These are phyloP conservation scores for Blastomyces percursus DNA, from an alignment of 2,329 filamentous ascomycete species.

Conservation along the genomic window DNA sequence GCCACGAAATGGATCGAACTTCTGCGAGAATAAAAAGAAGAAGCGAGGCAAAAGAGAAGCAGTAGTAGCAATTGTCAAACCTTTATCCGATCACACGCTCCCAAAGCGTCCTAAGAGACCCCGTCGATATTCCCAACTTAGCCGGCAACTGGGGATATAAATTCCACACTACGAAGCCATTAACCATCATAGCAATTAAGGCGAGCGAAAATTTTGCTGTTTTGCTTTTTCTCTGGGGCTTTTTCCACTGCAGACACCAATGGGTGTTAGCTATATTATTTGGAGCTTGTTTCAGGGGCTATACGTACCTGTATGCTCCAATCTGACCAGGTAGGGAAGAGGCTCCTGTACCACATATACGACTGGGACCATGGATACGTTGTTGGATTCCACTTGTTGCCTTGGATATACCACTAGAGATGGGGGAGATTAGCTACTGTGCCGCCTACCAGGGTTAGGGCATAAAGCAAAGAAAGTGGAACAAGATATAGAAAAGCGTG, in stretches of 20 bases:
- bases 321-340: conserved; percentile 21
- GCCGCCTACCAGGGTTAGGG: neutral
- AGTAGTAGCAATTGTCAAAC: neutral
- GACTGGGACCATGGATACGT: conserved; percentile 21
- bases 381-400: conserved; percentile 21
- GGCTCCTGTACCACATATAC: conserved; percentile 21
- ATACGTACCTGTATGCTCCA: conserved; percentile 16
- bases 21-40: no score
- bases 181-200: neutral
- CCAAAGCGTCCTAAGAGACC: neutral
- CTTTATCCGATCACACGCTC: neutral
- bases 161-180: neutral
- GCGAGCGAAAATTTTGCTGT: neutral
- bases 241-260: neutral
- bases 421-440: neutral
- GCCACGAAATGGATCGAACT: no score
- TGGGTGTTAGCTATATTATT: no score
- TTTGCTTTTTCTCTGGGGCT: neutral
- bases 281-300: neutral
- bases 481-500: neutral
- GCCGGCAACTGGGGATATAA: neutral
- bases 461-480: neutral
- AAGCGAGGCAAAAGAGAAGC: neutral
- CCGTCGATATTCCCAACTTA: neutral
- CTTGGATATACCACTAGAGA: conserved; percentile 19